These are phyloP conservation scores for Blastocystis sp. DNA, from an alignment of 352 stramenopile species.

Conservation along the genomic window DNA sequence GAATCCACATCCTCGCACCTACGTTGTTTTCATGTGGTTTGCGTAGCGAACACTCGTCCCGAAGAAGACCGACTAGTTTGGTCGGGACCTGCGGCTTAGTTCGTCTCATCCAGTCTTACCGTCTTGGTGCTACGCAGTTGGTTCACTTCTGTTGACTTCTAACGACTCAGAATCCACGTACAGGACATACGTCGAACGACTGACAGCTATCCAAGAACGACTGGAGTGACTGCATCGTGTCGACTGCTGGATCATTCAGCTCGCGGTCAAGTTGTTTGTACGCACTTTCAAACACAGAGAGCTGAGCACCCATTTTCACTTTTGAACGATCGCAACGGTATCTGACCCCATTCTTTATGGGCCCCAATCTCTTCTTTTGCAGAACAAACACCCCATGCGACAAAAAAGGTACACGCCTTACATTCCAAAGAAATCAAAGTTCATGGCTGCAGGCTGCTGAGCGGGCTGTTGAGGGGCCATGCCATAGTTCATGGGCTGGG, in stretches of 20 bases:
- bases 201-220: background rate
- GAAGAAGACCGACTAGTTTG: background rate
- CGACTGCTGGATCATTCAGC: background rate
- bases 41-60: background rate
- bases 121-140: background rate
- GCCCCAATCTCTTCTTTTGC: background rate
- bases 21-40: background rate
- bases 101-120: background rate
- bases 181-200: background rate
- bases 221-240: background rate
- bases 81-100: background rate
- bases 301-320: background rate
- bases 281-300: conserved; percentile 32
- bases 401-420: conserved; percentile 33
- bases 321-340: background rate
- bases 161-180: background rate
- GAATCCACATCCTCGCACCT: background rate
- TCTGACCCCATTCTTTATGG: background rate
- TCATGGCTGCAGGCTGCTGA: background rate
- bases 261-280: background rate
- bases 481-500: conserved; percentile 1
- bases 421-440: conserved; percentile 57
- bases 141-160: background rate
- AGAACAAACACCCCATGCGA: background rate
- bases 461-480: background rate